A percentile compares a stretch with the other conserved stretches of the same genome.
These are phyloP conservation scores for Venturia oleaginea DNA, from an alignment of 2,329 filamentous ascomycete species.

Conservation along the genomic window DNA sequence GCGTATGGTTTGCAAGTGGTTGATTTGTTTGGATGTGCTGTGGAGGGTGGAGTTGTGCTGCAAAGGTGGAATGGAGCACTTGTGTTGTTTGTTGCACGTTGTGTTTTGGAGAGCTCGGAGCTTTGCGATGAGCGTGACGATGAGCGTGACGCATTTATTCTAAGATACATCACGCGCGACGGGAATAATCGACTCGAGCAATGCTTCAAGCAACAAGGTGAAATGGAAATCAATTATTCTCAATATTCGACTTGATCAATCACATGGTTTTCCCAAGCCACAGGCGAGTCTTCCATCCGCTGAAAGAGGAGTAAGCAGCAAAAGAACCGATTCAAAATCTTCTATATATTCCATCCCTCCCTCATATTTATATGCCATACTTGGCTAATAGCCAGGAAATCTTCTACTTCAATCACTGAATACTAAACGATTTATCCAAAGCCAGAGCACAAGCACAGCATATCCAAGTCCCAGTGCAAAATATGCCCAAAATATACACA, in stretches of 20 bases:
- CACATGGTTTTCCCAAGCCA: too few species aligned
- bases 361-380: background rate
- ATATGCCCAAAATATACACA: constrained; percentile 7
- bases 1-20: background rate
- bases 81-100: background rate
- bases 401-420: background rate
- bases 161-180: background rate
- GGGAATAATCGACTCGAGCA: background rate
- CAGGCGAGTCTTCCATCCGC: too few species aligned
- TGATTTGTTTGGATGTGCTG: background rate
- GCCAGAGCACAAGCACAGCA: background rate
- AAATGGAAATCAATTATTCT: too few species aligned
- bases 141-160: background rate
- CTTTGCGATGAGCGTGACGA: background rate
- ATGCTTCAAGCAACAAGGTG: too few species aligned
- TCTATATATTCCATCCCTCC: background rate
- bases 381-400: background rate
- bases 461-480: background rate
- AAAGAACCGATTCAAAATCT: background rate
- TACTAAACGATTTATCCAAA: background rate
- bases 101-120: background rate
- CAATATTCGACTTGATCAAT: too few species aligned
- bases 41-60: background rate
- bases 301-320: too few species aligned
- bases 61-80: too few species aligned